phyloP scores from a whole-genome alignment of 768 basidiomycete genomes.

The Sporobolomyces roseus region DNA sequence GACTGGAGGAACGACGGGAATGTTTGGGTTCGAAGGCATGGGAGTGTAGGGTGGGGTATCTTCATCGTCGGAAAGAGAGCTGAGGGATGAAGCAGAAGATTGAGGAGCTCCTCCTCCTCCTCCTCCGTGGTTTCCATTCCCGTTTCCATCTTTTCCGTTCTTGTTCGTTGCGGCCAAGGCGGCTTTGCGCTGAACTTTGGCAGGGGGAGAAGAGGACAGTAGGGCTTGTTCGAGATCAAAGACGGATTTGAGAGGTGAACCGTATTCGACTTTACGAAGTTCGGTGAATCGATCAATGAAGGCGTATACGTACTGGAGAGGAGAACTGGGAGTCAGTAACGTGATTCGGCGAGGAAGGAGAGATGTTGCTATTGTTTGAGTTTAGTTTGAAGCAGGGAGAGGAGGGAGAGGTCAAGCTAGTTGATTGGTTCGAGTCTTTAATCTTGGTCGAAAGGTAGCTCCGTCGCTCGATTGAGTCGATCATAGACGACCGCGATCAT shows the following conservation, averaged over 20 bases:
- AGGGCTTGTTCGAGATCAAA: constrained; percentile 31
- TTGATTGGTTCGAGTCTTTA: constrained; percentile 15
- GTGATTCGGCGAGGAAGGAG: neutral
- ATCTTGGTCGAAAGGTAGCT: neutral
- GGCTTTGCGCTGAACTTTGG: neutral
- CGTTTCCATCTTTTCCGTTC: neutral
- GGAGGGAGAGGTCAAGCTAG: neutral
- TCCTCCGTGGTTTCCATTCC: neutral
- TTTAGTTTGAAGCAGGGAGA: neutral
- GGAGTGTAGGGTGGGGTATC: neutral
- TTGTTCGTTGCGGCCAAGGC: constrained; percentile 1
- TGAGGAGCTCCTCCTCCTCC: neutral
- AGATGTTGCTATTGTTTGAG: neutral
- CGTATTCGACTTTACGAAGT: constrained; percentile 5
- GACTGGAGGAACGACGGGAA: constrained; percentile 10
- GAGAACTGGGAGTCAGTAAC: neutral
- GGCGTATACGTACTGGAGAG: constrained; percentile 33
- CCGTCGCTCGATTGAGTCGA: neutral
- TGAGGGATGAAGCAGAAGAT: constrained; percentile 15
- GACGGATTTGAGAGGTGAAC: constrained; percentile 14
- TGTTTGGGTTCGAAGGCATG: constrained; percentile 9
- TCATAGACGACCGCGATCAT: neutral
- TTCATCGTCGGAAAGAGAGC: constrained; percentile 24
- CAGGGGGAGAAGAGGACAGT: constrained; percentile 17
- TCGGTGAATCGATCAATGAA: constrained; percentile 27